Evolutionary conservation across 805 yeast species (phyloP).

Genomic region (Saccharomycopsis capsularis): DNA sequence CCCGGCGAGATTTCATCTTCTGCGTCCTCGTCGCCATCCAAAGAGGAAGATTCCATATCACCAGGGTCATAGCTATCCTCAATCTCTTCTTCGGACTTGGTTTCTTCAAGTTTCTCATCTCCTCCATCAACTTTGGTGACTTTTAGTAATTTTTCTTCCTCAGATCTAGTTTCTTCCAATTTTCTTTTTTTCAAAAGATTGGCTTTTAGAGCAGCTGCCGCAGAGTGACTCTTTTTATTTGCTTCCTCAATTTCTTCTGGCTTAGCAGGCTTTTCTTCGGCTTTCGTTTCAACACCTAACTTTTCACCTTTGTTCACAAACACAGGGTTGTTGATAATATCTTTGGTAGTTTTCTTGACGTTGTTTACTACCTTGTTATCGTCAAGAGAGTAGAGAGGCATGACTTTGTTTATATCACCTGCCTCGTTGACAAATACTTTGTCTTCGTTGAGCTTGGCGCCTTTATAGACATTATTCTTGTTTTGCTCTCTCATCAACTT

Average conservation of each 20-base stretch:
- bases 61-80: constrained; percentile 22
- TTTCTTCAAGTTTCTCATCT: not conserved
- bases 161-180: not conserved
- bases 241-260: constrained; percentile 30
- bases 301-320: constrained; percentile 1
- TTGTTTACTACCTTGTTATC: constrained; percentile 27
- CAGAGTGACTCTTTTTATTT: constrained; percentile 30
- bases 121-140: constrained; percentile 5
- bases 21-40: constrained; percentile 15
- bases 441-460: constrained; percentile 17
- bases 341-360: constrained; percentile 7
- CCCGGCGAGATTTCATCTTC: constrained; percentile 20
- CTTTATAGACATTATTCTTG: constrained; percentile 23
- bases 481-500: constrained; percentile 42
- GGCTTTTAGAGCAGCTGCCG: constrained; percentile 39
- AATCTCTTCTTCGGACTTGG: constrained; percentile 1
- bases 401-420: constrained; percentile 11
- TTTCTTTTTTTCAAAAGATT: constrained; percentile 25
- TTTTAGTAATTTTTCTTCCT: not conserved
- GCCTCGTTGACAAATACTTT: constrained; percentile 17
- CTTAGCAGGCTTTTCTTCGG: not conserved
- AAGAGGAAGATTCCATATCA: constrained; percentile 24
- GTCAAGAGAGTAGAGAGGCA: constrained; percentile 18
- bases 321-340: constrained; percentile 8
- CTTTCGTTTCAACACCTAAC: not conserved